These are phyloP conservation scores for Leccinum rimulosum DNA, from an alignment of 768 basidiomycete species.

Conservation along the genomic window DNA sequence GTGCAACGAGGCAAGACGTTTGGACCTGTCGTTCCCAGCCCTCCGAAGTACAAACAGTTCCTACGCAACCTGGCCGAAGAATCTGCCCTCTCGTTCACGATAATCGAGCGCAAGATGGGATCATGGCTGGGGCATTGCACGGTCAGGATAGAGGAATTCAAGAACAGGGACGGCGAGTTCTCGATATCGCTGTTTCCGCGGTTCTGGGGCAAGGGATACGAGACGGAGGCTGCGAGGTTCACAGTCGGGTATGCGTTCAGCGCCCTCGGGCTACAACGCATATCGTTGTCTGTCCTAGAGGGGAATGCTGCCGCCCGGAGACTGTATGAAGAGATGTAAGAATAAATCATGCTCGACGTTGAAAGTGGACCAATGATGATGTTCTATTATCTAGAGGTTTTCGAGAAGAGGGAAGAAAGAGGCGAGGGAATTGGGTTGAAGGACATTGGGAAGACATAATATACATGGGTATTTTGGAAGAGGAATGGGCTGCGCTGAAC, in stretches of 20 bases:
- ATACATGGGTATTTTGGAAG: constrained; percentile 32
- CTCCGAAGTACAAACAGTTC: constrained; percentile 14
- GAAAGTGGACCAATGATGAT: not conserved
- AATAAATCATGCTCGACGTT: not conserved
- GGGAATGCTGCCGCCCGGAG: constrained; percentile 33
- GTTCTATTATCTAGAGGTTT: constrained; percentile 27
- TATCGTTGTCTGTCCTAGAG: constrained; percentile 35
- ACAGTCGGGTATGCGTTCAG: constrained; percentile 36
- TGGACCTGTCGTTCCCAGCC: constrained; percentile 21
- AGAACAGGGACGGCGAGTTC: constrained; percentile 28
- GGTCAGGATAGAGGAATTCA: constrained; percentile 13
- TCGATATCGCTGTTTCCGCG: constrained; percentile 20
- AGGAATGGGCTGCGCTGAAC: constrained; percentile 27
- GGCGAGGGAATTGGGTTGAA: constrained; percentile 13
- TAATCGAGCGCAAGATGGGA: constrained; percentile 19
- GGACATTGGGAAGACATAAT: constrained; percentile 33
- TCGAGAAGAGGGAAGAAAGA: constrained; percentile 27
- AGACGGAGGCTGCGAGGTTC: constrained; percentile 34
- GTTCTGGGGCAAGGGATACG: constrained; percentile 36
- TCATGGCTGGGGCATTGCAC: constrained; percentile 23
- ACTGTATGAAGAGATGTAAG: constrained; percentile 31
- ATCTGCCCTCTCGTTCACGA: constrained; percentile 19
- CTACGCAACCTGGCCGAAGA: constrained; percentile 5
- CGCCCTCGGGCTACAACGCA: constrained; percentile 35
- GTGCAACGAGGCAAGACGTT: constrained; percentile 20